phyloP scores from a whole-genome alignment of 768 basidiomycete species.

The Rhizopogon roseolus region DNA sequence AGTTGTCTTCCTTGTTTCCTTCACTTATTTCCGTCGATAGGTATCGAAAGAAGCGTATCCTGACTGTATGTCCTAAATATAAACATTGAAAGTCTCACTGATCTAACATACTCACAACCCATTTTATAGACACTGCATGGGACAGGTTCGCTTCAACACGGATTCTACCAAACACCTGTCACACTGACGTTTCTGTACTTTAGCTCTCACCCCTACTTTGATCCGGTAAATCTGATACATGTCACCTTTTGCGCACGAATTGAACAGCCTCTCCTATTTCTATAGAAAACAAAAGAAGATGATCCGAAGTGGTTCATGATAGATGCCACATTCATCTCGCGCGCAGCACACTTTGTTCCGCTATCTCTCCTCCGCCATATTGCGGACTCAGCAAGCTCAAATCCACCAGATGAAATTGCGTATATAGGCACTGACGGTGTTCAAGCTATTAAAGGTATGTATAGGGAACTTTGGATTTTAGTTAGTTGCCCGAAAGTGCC shows the following conservation, averaged over 20 bases:
- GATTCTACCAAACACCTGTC: slow-evolving; percentile 6
- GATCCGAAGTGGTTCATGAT: slow-evolving; percentile 95
- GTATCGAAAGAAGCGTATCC: slow-evolving; percentile 85
- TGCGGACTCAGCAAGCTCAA: slow-evolving; percentile 32
- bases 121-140: slow-evolving; percentile 77
- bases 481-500: not conserved
- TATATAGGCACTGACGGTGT: slow-evolving; percentile 66
- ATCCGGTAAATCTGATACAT: slow-evolving; percentile 42
- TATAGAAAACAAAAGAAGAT: slow-evolving; percentile 70
- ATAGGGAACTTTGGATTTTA: slow-evolving; percentile 1
- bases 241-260: not conserved
- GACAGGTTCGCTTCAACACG: slow-evolving; percentile 52
- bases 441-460: slow-evolving; percentile 56
- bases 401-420: slow-evolving; percentile 47
- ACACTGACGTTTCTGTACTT: slow-evolving; percentile 6
- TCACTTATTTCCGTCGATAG: slow-evolving; percentile 27
- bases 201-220: slow-evolving; percentile 76
- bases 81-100: not conserved
- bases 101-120: slow-evolving; percentile 5
- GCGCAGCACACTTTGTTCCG: slow-evolving; percentile 71
- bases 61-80: slow-evolving; percentile 56
- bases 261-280: not conserved
- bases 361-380: slow-evolving; percentile 69
- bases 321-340: slow-evolving; percentile 61
- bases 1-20: not conserved